Base-by-base conservation (phyloP, 768 basidiomycete genomes). In the Kondoa subrosea region DNA sequence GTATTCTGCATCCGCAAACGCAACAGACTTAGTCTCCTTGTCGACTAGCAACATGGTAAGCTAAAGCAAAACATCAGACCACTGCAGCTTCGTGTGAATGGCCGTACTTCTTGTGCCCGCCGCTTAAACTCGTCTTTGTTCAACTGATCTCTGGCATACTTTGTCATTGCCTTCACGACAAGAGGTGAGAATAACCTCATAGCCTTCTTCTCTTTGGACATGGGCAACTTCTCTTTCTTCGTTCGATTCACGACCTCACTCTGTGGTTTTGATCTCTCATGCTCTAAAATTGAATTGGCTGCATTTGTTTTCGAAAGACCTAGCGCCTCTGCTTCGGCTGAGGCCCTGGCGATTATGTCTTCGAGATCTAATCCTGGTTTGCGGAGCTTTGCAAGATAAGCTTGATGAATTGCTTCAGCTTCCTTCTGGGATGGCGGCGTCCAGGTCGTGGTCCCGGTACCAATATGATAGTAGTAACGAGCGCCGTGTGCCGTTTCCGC, bases 161-260 rank as follows among this genome's bases (percentile, higher is more conserved):
- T 95, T 68, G 85, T 87, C 91, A 97, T 91, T 68, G 81, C 85
- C 77, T 85, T 87, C 50, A 99, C 93, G 56, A 99, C 93, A 3
- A 93, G 85, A 1, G 85, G 84, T 4, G 90, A 88, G 21, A 97
- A 84, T 34, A 96, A 81, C 76, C 89, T 89, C 71, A 85, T 75
- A 70, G 95, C 75, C 69, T 83, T 78, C 81, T 91, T 92, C 78
- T 95, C 91, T 80, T 77, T 78, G 58, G 69, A 21, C 29, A 33
- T 68, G 31, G 61, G 65, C 30, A 68, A 68, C 73, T 68, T 68
- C 74, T 77, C 70, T 64, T 68, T 84, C 75, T 81, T 85, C 73
- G 85, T 63, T 67, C 68, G 64, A 31, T 65, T 69, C 71, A 68
- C 32, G 66, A 26, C 66, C 64, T 57, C 30, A 27, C 3, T 63